Evolutionary conservation across 495 filamentous ascomycete genomes (phyloP).

Genomic region (Penicillium samsonianum): DNA sequence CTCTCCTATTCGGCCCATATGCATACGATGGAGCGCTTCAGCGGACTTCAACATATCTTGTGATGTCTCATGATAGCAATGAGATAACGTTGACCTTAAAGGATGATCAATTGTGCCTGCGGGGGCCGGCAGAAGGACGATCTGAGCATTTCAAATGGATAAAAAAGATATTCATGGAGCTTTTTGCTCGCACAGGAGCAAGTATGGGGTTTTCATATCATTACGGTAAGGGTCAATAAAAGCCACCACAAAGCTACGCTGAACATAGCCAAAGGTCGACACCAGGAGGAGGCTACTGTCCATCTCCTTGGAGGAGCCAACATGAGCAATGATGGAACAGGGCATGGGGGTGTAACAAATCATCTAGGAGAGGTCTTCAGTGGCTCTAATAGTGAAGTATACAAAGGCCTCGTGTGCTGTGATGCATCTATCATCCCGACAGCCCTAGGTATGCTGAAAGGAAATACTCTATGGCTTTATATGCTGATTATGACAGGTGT

Average conservation of each 20-base stretch:
- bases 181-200: slow-evolving; percentile 11
- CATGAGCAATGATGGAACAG: slow-evolving; percentile 61
- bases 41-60: slow-evolving; percentile 65
- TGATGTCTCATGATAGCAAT: slow-evolving; percentile 72
- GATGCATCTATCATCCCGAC: slow-evolving; percentile 66
- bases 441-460: slow-evolving; percentile 46
- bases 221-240: slow-evolving; percentile 5
- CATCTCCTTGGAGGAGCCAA: slow-evolving; percentile 70
- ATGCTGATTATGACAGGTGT: slow-evolving; percentile 28
- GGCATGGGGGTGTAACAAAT: slow-evolving; percentile 60
- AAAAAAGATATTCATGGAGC: neutral
- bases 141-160: slow-evolving; percentile 6
- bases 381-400: slow-evolving; percentile 49
- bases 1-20: slow-evolving; percentile 58
- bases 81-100: slow-evolving; percentile 60
- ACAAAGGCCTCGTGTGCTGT: slow-evolving; percentile 61
- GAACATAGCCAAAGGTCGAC: neutral
- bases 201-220: slow-evolving; percentile 19
- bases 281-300: slow-evolving; percentile 60
- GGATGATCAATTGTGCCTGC: slow-evolving; percentile 38
- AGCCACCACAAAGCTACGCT: neutral
- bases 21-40: slow-evolving; percentile 54
- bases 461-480: neutral
- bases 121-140: slow-evolving; percentile 12
- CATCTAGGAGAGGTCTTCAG: slow-evolving; percentile 61